phyloP scores from a whole-genome alignment of 2,329 filamentous ascomycete genomes.

The Aspergillus vadensis region DNA sequence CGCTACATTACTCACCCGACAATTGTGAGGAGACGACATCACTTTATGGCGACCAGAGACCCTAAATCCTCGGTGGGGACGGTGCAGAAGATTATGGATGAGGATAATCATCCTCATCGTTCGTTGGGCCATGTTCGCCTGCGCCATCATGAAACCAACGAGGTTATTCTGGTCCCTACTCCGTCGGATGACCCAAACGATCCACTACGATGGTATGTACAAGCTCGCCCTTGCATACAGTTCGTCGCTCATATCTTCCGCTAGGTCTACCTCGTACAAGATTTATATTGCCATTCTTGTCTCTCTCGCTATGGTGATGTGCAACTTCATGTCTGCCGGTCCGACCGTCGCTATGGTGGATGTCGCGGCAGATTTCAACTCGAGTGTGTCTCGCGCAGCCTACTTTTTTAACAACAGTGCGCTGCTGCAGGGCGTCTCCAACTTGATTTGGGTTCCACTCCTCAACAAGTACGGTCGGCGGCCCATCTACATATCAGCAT shows the following conservation, averaged over 20 bases:
- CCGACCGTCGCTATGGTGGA: conserved; percentile 55
- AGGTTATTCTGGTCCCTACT: background rate
- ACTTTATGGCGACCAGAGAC: background rate
- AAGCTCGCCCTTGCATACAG: background rate
- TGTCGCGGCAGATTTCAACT: conserved; percentile 53
- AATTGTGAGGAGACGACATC: background rate
- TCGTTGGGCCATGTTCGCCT: background rate
- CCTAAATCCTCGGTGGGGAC: background rate
- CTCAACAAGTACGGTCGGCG: conserved; percentile 42
- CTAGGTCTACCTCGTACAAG: conserved; percentile 14
- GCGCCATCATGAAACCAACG: background rate
- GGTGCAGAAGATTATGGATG: background rate
- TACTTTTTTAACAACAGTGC: conserved; percentile 60
- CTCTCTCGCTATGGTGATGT: conserved; percentile 55
- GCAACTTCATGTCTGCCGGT: conserved; percentile 60
- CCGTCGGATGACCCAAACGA: background rate
- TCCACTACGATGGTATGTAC: background rate
- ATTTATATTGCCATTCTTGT: conserved; percentile 48
- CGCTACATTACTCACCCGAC: background rate
- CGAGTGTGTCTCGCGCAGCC: conserved; percentile 38
- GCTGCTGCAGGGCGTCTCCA: conserved; percentile 51
- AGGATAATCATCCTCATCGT: background rate
- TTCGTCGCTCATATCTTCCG: background rate
- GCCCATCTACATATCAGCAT: conserved; percentile 35
- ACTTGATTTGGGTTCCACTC: conserved; percentile 42